Evolutionary conservation across 441 rosid genomes (phyloP).

Genomic region (Biscutella auriculata): DNA sequence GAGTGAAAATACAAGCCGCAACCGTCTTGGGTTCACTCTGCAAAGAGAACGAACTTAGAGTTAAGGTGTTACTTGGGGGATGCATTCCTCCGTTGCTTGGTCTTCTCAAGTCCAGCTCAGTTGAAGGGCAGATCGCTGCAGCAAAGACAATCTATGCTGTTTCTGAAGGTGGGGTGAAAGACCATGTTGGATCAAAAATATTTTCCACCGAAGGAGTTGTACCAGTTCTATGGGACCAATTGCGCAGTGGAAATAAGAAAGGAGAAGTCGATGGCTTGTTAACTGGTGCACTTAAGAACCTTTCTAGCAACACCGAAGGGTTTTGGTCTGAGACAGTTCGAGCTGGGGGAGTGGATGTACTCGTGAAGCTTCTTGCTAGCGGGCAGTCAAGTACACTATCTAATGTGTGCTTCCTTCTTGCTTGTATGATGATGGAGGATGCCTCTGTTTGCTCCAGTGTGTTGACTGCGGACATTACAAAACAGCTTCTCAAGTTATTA

Average conservation of each 20-base stretch:
- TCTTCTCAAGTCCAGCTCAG: slow-evolving; percentile 93
- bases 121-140: slow-evolving; percentile 95
- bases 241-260: slow-evolving; percentile 59
- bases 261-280: slow-evolving; percentile 85
- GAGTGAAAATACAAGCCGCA: slow-evolving; percentile 96
- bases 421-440: slow-evolving; percentile 93
- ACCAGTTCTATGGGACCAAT: slow-evolving; percentile 89
- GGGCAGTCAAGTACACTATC: slow-evolving; percentile 83
- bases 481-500: slow-evolving; percentile 77
- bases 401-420: slow-evolving; percentile 92
- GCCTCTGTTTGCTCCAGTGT: slow-evolving; percentile 79
- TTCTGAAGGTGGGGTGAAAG: slow-evolving; percentile 92
- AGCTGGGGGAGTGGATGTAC: slow-evolving; percentile 96
- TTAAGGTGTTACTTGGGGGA: slow-evolving; percentile 97
- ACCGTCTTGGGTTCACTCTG: slow-evolving; percentile 94
- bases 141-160: slow-evolving; percentile 96
- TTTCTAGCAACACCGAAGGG: slow-evolving; percentile 87
- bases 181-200: slow-evolving; percentile 96
- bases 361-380: slow-evolving; percentile 79
- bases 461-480: slow-evolving; percentile 80
- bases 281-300: slow-evolving; percentile 92
- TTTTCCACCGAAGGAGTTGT: slow-evolving; percentile 99
- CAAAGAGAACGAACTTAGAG: slow-evolving; percentile 96
- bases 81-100: slow-evolving; percentile 99
- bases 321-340: slow-evolving; percentile 85